Conservation (phyloP, 768 basidiomycete species). For the Hortiboletus campestris region DNA sequence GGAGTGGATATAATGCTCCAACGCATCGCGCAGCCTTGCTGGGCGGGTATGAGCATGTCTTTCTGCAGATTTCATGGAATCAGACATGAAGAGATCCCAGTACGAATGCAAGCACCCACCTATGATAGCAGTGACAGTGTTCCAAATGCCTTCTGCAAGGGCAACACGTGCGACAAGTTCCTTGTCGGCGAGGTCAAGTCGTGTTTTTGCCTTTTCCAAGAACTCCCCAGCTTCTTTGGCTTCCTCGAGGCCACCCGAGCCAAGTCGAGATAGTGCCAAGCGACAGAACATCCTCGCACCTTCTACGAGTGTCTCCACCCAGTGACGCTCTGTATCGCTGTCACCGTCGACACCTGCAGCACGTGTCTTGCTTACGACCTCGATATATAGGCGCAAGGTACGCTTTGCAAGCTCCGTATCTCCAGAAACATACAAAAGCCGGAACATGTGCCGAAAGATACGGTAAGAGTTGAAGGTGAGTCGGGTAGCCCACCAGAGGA, state of each 20-base stretch:
- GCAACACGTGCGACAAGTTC: slow-evolving; percentile 58
- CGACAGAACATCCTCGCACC: slow-evolving; percentile 78
- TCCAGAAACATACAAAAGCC: slow-evolving; percentile 61
- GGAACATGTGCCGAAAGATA: slow-evolving; percentile 81
- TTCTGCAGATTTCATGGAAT: slow-evolving; percentile 41
- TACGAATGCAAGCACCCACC: slow-evolving; percentile 40
- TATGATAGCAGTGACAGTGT: slow-evolving; percentile 64
- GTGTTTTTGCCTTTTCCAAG: slow-evolving; percentile 57
- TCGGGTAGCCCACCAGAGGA: slow-evolving; percentile 92
- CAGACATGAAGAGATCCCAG: background rate
- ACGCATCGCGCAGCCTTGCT: slow-evolving; percentile 54
- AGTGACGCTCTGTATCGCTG: slow-evolving; percentile 63
- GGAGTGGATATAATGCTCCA: slow-evolving; percentile 49
- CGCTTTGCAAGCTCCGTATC: slow-evolving; percentile 66
- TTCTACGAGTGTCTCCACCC: slow-evolving; percentile 75
- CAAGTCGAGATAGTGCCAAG: slow-evolving; percentile 36
- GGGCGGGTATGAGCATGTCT: slow-evolving; percentile 63
- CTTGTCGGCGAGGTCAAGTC: slow-evolving; percentile 48
- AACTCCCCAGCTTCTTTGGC: slow-evolving; percentile 59
- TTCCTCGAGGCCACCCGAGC: slow-evolving; percentile 50
- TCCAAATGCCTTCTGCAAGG: slow-evolving; percentile 73
- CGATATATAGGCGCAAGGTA: slow-evolving; percentile 76
- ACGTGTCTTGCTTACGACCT: slow-evolving; percentile 80
- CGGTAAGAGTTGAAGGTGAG: slow-evolving; percentile 92
- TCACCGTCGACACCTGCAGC: slow-evolving; percentile 48